phyloP scores from a whole-genome alignment of 805 yeast species.

The Yarrowia bubula region DNA sequence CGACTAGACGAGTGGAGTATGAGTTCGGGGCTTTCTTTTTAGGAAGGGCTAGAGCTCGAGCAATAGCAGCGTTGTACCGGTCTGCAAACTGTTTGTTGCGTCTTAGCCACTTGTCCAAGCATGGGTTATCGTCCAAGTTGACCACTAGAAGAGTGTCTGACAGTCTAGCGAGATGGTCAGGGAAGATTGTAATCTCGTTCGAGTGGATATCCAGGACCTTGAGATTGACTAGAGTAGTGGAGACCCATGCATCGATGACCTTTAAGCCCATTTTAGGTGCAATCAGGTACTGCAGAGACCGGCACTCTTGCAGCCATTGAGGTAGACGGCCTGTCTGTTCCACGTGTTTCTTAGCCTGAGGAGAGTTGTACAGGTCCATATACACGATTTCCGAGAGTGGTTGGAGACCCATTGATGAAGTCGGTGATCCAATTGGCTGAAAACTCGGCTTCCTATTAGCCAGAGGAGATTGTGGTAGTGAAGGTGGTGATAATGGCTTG shows the following conservation, averaged over 20 bases:
- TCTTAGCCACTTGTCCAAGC: not conserved
- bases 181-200: not conserved
- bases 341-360: not conserved
- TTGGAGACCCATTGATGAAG: not conserved
- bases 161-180: not conserved
- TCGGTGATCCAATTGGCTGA: not conserved
- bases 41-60: not conserved
- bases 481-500: not conserved
- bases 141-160: not conserved
- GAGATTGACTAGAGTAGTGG: not conserved
- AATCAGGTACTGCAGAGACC: not conserved
- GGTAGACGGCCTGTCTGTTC: not conserved
- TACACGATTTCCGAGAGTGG: slow-evolving; percentile 1
- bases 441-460: not conserved
- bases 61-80: not conserved
- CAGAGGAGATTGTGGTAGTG: not conserved
- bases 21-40: not conserved
- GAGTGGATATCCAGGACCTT: slow-evolving; percentile 11
- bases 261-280: not conserved
- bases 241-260: slow-evolving; percentile 3
- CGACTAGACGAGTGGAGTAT: not conserved
- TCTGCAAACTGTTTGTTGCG: slow-evolving; percentile 5
- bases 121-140: slow-evolving; percentile 1
- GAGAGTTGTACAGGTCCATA: not conserved
- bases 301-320: slow-evolving; percentile 1